These are phyloP conservation scores for Nelumbo lutea DNA, from an alignment of 164 flowering plant genomes.

Conservation along the genomic window DNA sequence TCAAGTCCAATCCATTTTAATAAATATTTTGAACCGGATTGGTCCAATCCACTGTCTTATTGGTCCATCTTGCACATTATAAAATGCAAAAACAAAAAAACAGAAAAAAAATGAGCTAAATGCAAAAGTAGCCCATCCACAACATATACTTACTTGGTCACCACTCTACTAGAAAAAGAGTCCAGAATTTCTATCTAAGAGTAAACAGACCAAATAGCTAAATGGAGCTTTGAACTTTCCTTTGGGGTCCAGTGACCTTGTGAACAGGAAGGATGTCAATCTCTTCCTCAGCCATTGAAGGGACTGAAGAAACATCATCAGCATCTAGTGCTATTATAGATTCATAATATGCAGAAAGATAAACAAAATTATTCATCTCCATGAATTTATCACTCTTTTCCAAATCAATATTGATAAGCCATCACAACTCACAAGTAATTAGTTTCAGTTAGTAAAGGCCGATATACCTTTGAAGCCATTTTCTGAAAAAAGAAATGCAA, in stretches of 20 bases:
- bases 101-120: too few species aligned
- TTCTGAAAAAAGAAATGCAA: too few species aligned
- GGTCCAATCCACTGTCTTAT: too few species aligned
- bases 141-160: too few species aligned
- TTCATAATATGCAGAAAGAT: constrained; percentile 69
- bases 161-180: too few species aligned
- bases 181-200: background rate
- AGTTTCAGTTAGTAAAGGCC: background rate
- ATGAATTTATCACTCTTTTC: background rate
- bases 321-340: constrained; percentile 68
- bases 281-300: constrained; percentile 95
- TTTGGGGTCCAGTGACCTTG: constrained; percentile 46
- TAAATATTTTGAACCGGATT: too few species aligned
- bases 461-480: background rate
- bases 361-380: background rate
- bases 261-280: constrained; percentile 93
- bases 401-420: background rate
- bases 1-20: too few species aligned
- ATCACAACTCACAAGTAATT: background rate
- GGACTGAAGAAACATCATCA: constrained; percentile 43
- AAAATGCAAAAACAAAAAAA: too few species aligned
- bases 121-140: too few species aligned
- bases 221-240: constrained; percentile 27
- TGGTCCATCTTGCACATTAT: too few species aligned
- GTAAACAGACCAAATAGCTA: background rate